These are phyloP conservation scores for Elongisporangium anandrum DNA, from an alignment of 352 stramenopile genomes.

Conservation along the genomic window DNA sequence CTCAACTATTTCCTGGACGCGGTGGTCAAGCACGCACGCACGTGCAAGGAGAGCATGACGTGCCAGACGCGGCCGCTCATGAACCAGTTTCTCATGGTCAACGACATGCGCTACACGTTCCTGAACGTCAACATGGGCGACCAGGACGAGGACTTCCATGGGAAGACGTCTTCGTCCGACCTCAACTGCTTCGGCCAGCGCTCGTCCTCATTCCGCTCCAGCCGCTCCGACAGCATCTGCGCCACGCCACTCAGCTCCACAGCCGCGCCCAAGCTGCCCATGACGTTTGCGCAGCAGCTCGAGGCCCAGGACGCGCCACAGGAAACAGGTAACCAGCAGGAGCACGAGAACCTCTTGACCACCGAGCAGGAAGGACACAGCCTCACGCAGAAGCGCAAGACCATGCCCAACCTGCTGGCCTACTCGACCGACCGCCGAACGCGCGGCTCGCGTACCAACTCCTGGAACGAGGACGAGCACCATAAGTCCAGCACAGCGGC, in stretches of 20 bases:
- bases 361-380: slow-evolving; percentile 24
- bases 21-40: slow-evolving; percentile 72
- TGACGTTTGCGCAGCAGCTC: slow-evolving; percentile 5
- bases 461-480: slow-evolving; percentile 48
- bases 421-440: slow-evolving; percentile 36
- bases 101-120: slow-evolving; percentile 88
- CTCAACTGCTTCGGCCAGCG: slow-evolving; percentile 10
- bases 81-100: slow-evolving; percentile 87
- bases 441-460: slow-evolving; percentile 29
- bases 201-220: not conserved
- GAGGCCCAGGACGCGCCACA: slow-evolving; percentile 8
- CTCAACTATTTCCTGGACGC: slow-evolving; percentile 76
- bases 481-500: not conserved
- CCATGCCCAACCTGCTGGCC: slow-evolving; percentile 47
- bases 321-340: slow-evolving; percentile 4
- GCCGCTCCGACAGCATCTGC: not conserved
- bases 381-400: slow-evolving; percentile 32
- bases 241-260: not conserved
- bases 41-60: slow-evolving; percentile 59
- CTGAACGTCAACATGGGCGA: slow-evolving; percentile 82
- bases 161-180: slow-evolving; percentile 30
- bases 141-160: slow-evolving; percentile 31
- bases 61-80: slow-evolving; percentile 74
- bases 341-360: slow-evolving; percentile 6
- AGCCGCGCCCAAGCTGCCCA: not conserved